Evolutionary conservation across 208 protist species (phyloP).

Genomic region (Borovskyia barvae): DNA sequence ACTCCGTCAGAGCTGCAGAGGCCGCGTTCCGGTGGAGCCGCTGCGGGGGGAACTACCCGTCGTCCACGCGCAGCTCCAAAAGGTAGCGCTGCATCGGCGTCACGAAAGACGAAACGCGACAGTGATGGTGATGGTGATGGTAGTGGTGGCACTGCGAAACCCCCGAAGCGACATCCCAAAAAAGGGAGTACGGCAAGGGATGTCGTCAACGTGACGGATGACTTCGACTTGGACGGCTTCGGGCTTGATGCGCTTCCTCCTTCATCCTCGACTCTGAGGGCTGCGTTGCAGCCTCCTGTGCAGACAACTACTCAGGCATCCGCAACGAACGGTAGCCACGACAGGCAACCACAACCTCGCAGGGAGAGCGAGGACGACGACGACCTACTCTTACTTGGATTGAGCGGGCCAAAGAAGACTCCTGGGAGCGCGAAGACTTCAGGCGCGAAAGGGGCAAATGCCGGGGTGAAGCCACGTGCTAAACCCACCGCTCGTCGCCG

Average conservation of each 20-base stretch:
- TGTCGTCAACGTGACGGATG: constrained; percentile 20
- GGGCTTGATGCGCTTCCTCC: constrained; percentile 63
- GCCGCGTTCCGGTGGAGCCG: background rate
- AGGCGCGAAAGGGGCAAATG: background rate
- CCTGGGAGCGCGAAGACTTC: background rate
- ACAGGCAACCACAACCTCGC: too few species aligned
- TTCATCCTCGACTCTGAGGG: background rate
- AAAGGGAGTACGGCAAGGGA: constrained; percentile 5
- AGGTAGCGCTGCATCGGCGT: constrained; percentile 9
- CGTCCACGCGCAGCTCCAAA: constrained; percentile 17
- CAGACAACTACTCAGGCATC: background rate
- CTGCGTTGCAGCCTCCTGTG: background rate
- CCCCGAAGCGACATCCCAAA: constrained; percentile 6
- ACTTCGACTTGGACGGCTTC: constrained; percentile 79
- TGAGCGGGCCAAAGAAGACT: constrained; percentile 5
- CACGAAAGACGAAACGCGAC: constrained; percentile 10
- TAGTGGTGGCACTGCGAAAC: constrained; percentile 8
- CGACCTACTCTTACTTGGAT: constrained; percentile 28
- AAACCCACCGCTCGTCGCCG: constrained; percentile 2
- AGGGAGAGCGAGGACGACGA: constrained; percentile 26
- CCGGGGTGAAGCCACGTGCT: constrained; percentile 8
- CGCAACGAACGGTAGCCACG: background rate
- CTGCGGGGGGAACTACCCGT: constrained; percentile 1
- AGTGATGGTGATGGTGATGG: constrained; percentile 21
- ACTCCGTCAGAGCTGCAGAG: constrained; percentile 4